Base-by-base conservation (phyloP, 2,329 filamentous ascomycete species). In the Microdochium paspali region DNA sequence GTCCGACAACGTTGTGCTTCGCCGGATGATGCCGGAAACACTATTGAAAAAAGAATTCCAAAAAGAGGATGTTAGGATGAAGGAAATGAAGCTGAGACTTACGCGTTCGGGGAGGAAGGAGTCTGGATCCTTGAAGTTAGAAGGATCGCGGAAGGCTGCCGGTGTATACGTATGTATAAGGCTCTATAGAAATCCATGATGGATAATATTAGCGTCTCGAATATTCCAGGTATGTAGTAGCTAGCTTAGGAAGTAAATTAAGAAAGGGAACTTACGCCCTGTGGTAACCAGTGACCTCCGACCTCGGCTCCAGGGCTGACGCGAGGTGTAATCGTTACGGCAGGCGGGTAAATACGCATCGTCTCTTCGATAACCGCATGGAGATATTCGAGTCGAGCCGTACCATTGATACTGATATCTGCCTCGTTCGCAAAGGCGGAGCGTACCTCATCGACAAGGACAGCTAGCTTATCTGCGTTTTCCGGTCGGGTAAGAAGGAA, bases 401-500 rank as follows among this genome's bases (percentile, higher is more conserved):
- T 58, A 24, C 46, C 50, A 10, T 46, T 23, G 24, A 61, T 56
- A 32, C 49, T 51, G 40, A 64, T 61, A 18, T 61, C 59, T 10
- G 59, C 57, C 1, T 65, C 60, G 0, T 47, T 51, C 2, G 65
- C 59, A 53, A 72, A 72, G 1, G 58, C 47, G 5, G 50, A 47
- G 1, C 68, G 61, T 9, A 73, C 56, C 49, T 73, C 71, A 1
- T 58, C 50, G 2, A 57, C 59, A 3, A 77, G 58, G 1, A 55
- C 58, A 9, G 74, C 56, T 30, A 59, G 65, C 1, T 57, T 51
- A 35, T 69, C 50, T 0, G 61, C 57, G 4, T 58, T 50, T 0
- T 61, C 65, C 47, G 71, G 59, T 3, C 58, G 61, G 3, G 70
- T 54, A 9, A 76, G 58, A 5, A 70, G 56, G 49, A 64, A 76